A percentile compares a stretch with the other conserved stretches of the same genome.
These are phyloP conservation scores for Podila epicladia DNA, from an alignment of 192 early-diverging fungal genomes.

Conservation along the genomic window DNA sequence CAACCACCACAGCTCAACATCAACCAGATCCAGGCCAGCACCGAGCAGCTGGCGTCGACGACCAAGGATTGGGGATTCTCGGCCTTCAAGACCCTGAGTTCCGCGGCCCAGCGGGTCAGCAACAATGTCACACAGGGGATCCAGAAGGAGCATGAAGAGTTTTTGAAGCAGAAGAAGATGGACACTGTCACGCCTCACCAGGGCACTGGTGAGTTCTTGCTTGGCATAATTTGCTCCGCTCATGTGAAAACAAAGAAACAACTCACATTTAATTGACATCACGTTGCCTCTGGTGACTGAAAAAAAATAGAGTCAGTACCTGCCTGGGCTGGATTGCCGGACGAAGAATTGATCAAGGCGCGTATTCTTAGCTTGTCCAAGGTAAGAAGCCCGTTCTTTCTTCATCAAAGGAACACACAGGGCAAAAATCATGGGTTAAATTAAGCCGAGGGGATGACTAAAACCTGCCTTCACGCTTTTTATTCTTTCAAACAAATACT, in stretches of 20 bases:
- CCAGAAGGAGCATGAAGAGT: slow-evolving; percentile 57
- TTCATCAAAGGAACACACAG: background rate
- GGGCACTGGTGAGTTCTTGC: slow-evolving; percentile 46
- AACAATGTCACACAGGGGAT: slow-evolving; percentile 51
- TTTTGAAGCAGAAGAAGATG: slow-evolving; percentile 58
- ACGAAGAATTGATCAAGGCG: slow-evolving; percentile 61
- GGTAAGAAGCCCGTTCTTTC: slow-evolving; percentile 26
- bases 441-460: no score
- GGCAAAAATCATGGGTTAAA: no score
- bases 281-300: background rate
- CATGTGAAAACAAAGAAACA: background rate
- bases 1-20: slow-evolving; percentile 29
- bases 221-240: background rate
- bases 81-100: slow-evolving; percentile 42
- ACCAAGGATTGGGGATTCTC: slow-evolving; percentile 49
- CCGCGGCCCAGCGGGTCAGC: slow-evolving; percentile 37
- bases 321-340: slow-evolving; percentile 62
- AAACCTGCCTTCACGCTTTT: background rate
- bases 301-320: slow-evolving; percentile 51
- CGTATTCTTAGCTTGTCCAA: slow-evolving; percentile 59
- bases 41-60: slow-evolving; percentile 39
- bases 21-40: slow-evolving; percentile 32
- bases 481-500: background rate
- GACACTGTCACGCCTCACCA: slow-evolving; percentile 46
- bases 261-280: background rate